phyloP scores from a whole-genome alignment of 2,329 filamentous ascomycete species.

The Botrytis medusae region DNA sequence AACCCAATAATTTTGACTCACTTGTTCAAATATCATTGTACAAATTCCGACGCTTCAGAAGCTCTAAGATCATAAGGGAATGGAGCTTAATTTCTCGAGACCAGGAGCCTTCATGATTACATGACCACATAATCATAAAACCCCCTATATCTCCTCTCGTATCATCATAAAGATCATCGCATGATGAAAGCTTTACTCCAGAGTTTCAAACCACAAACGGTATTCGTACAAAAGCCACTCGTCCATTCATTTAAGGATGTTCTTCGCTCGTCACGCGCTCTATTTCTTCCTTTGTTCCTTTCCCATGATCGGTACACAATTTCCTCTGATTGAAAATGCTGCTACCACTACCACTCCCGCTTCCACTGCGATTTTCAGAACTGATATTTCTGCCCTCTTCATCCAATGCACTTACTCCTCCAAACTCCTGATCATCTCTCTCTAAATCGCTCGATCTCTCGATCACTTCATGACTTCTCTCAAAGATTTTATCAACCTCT shows the following conservation, averaged over 20 bases:
- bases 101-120: neutral
- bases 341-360: neutral
- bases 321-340: neutral
- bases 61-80: fast-evolving
- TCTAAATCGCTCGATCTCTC: no score
- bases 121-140: neutral
- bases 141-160: neutral
- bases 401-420: neutral
- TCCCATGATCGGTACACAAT: neutral
- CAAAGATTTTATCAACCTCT: slow-evolving; percentile 50
- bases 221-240: neutral
- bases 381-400: neutral
- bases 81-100: fast-evolving
- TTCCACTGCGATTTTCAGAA: neutral
- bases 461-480: neutral
- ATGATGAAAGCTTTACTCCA: neutral
- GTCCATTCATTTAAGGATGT: neutral
- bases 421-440: neutral
- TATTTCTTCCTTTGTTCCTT: neutral
- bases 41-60: neutral
- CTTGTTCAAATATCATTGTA: no score
- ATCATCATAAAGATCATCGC: neutral
- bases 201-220: neutral
- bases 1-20: no score
- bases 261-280: neutral